Evolutionary conservation across 495 filamentous ascomycete genomes (phyloP), one percentile per base, ranked within the genome.

Genomic region (Staphylotrichum tortipilum): DNA sequence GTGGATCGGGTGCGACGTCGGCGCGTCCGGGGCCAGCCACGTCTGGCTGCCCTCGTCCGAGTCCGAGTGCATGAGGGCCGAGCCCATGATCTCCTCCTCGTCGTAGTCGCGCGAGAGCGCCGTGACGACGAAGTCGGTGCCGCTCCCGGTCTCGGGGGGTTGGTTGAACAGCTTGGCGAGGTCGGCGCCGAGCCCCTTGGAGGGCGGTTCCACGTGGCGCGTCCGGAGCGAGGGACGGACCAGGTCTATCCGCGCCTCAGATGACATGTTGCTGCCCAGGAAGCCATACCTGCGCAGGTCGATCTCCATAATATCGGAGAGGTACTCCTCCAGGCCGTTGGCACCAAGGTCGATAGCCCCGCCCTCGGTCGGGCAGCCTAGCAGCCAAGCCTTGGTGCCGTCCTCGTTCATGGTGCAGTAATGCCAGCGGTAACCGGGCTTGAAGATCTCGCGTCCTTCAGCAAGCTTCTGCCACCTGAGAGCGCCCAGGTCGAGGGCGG

Each of bases 361-460:
- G 3, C 64, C 61, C 33, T 95, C 88, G 4, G 83, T 85, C 8
- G 83, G 83, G 61, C 89, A 95, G 18, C 92, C 92, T n/a, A 98
- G 75, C 7, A 98, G 71, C 88, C 94, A 98, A 9, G 89, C 91
- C 57, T 94, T 95, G 3, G 92, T 96, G 1, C 88, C 89, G 47
- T 89, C 83, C 53, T 92, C 81, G 62, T 95, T 89, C 65, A 94
- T 82, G 0, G 88, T 89, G 62, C 92, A 96, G 62, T 98, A 98
- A 65, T 96, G 91, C 94, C 94, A 97, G 42, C 89, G 81, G 63
- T 89, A 97, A 9, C 84, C 84, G 1, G 80, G 75, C 45, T 85
- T 76, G 68, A 96, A 96, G 21, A 97, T 84, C 61, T 97, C 94
- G 23, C 84, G 83, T 8, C 92, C 94, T 53, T 95, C 90, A 9